These are phyloP conservation scores for Oenanthe sinensis DNA, from an alignment of 129 eudicot genomes.

Conservation along the genomic window DNA sequence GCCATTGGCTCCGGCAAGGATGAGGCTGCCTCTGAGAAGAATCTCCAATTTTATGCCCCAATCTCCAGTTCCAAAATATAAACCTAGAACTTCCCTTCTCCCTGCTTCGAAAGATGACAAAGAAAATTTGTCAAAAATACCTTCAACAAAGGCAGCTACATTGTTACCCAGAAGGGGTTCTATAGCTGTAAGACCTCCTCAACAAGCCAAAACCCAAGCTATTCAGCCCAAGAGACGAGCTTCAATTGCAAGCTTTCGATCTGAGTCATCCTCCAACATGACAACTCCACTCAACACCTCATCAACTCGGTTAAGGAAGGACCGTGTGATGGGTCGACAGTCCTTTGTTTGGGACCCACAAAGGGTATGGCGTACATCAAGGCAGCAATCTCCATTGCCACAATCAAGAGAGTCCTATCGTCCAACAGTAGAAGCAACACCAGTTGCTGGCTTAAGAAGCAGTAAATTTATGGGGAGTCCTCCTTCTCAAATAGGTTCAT, in stretches of 20 bases:
- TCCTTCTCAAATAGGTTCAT: conserved; percentile 47
- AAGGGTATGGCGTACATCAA: conserved; percentile 51
- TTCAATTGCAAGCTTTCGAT: conserved; percentile 53
- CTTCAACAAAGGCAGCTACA: conserved; percentile 24
- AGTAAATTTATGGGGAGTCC: conserved; percentile 86
- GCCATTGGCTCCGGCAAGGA: conserved; percentile 60
- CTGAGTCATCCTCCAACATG: conserved; percentile 38
- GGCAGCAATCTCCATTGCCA: conserved; percentile 41
- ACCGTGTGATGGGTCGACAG: conserved; percentile 42
- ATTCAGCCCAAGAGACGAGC: conserved; percentile 65
- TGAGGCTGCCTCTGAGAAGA: conserved; percentile 67
- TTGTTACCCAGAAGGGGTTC: conserved; percentile 56
- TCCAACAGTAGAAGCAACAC: conserved; percentile 26
- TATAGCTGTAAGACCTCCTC: conserved; percentile 38
- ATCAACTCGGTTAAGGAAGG: conserved; percentile 24
- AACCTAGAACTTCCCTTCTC: conserved; percentile 21
- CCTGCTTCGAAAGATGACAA: conserved; percentile 35
- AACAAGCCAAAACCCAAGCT: conserved; percentile 17
- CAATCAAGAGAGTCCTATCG: conserved; percentile 15
- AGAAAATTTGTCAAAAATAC: conserved; percentile 39
- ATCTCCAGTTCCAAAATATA: conserved; percentile 35
- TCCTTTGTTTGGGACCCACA: conserved; percentile 71
- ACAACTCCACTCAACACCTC: conserved; percentile 38
- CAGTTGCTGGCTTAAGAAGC: conserved; percentile 46
- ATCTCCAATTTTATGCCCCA: conserved; percentile 54